Conservation (phyloP, 2,329 filamentous ascomycete genomes). For the Aureobasidium sp. region DNA sequence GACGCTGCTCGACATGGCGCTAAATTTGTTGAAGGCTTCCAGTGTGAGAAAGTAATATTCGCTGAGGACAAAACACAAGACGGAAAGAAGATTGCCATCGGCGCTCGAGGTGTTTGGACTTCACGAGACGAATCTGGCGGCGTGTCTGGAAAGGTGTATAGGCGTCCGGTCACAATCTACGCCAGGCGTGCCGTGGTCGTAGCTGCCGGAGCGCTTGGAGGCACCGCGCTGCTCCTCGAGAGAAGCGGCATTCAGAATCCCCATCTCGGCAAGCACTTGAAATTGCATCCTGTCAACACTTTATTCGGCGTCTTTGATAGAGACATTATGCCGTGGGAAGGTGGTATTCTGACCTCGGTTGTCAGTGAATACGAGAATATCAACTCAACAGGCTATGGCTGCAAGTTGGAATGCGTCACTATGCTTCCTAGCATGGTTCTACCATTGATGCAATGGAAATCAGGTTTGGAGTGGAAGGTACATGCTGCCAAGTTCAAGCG, state of each 20-base stretch:
- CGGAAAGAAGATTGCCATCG: slow-evolving; percentile 52
- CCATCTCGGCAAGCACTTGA: slow-evolving; percentile 72
- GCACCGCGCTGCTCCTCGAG: slow-evolving; percentile 66
- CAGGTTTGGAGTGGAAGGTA: slow-evolving; percentile 64
- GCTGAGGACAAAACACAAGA: slow-evolving; percentile 34
- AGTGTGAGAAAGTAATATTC: slow-evolving; percentile 63
- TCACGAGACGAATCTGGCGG: slow-evolving; percentile 57
- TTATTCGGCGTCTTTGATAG: slow-evolving; percentile 57
- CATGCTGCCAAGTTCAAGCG: slow-evolving; percentile 58
- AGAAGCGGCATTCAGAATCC: slow-evolving; percentile 73
- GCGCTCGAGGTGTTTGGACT: slow-evolving; percentile 67
- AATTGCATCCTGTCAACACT: slow-evolving; percentile 63
- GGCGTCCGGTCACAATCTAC: slow-evolving; percentile 58
- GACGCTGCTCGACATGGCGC: slow-evolving; percentile 71
- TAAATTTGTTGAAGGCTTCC: slow-evolving; percentile 74
- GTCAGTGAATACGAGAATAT: slow-evolving; percentile 64
- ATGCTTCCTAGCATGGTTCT: slow-evolving; percentile 63
- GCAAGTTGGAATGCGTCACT: slow-evolving; percentile 66
- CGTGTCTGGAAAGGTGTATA: slow-evolving; percentile 42
- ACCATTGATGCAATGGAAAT: slow-evolving; percentile 56
- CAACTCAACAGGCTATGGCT: slow-evolving; percentile 70
- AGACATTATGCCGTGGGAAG: slow-evolving; percentile 55
- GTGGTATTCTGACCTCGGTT: slow-evolving; percentile 70
- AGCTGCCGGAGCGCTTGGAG: slow-evolving; percentile 60
- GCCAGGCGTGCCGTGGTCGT: slow-evolving; percentile 68